Evolutionary conservation across 2,329 filamentous ascomycete species (phyloP).

Genomic region (Colletotrichum aenigma): DNA sequence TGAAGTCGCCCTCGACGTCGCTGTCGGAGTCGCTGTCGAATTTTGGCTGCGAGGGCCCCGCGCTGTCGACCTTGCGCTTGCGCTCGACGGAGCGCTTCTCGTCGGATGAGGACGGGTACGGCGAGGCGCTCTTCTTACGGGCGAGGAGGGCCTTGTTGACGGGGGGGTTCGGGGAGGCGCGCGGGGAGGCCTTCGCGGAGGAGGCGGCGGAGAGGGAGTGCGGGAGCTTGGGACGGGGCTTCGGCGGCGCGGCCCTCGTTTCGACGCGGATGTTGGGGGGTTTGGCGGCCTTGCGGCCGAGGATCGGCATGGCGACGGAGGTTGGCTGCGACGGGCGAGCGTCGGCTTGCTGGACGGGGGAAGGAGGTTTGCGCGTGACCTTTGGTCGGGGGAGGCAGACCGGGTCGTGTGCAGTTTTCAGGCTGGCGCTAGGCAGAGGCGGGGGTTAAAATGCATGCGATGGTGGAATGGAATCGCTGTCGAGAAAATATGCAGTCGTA

Average conservation of each 20-base stretch:
- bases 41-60: slow-evolving; percentile 28
- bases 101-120: slow-evolving; percentile 39
- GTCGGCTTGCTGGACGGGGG: neutral
- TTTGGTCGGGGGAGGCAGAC: neutral
- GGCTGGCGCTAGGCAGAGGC: neutral
- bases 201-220: slow-evolving; percentile 33
- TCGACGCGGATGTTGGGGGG: slow-evolving; percentile 57
- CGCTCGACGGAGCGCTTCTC: slow-evolving; percentile 13
- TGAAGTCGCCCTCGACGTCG: slow-evolving; percentile 43
- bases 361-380: neutral
- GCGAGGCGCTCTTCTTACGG: slow-evolving; percentile 45
- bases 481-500: neutral
- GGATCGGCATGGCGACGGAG: slow-evolving; percentile 32
- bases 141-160: slow-evolving; percentile 25
- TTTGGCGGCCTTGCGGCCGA: slow-evolving; percentile 51
- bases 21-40: slow-evolving; percentile 57
- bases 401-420: neutral
- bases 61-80: slow-evolving; percentile 21
- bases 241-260: slow-evolving; percentile 48
- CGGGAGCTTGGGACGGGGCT: slow-evolving; percentile 39
- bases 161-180: slow-evolving; percentile 43
- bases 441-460: neutral
- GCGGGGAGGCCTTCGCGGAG: slow-evolving; percentile 36
- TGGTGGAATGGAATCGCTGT: neutral
- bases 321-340: neutral